Conservation (phyloP, 345 rosid species). For the Durio zibethinus region DNA sequence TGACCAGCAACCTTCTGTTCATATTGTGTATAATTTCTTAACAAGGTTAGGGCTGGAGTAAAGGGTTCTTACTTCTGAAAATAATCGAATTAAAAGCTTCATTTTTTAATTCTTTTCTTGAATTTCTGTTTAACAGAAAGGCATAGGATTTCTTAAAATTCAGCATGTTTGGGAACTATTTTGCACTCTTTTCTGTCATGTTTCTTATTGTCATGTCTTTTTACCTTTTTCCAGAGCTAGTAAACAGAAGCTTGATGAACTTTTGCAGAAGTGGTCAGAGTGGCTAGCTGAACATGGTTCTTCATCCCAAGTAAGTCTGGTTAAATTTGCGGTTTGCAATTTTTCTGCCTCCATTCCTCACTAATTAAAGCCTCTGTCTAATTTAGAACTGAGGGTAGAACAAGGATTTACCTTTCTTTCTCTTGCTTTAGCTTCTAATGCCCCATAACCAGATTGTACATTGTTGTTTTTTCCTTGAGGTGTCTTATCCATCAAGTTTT, state of each 20-base stretch:
- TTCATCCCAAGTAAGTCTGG: slow-evolving; percentile 42
- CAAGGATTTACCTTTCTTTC: neutral
- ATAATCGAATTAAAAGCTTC: neutral
- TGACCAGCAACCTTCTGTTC: slow-evolving; percentile 70
- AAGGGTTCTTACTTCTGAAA: neutral
- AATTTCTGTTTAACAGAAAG: neutral
- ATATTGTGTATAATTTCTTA: slow-evolving; percentile 59
- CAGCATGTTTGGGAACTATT: neutral
- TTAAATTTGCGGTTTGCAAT: neutral
- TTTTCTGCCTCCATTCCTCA: neutral
- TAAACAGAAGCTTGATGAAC: slow-evolving; percentile 73
- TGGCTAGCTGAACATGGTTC: slow-evolving; percentile 74
- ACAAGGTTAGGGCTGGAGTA: slow-evolving; percentile 60
- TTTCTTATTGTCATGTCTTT: slow-evolving; percentile 8
- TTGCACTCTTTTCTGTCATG: slow-evolving; percentile 17
- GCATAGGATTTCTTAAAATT: neutral
- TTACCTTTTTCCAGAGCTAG: slow-evolving; percentile 58
- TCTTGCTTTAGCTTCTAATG: neutral
- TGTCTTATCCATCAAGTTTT: neutral
- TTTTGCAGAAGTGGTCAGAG: slow-evolving; percentile 87
- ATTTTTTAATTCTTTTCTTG: slow-evolving; percentile 12
- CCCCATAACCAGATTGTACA: neutral
- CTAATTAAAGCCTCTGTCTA: neutral
- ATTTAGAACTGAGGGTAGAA: neutral
- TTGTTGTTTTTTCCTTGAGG: neutral